Percentiles rank a stretch among this genome's conserved stretches.
These are phyloP conservation scores for Termitomyces bulborhizus DNA, from an alignment of 768 basidiomycete species.

Conservation along the genomic window DNA sequence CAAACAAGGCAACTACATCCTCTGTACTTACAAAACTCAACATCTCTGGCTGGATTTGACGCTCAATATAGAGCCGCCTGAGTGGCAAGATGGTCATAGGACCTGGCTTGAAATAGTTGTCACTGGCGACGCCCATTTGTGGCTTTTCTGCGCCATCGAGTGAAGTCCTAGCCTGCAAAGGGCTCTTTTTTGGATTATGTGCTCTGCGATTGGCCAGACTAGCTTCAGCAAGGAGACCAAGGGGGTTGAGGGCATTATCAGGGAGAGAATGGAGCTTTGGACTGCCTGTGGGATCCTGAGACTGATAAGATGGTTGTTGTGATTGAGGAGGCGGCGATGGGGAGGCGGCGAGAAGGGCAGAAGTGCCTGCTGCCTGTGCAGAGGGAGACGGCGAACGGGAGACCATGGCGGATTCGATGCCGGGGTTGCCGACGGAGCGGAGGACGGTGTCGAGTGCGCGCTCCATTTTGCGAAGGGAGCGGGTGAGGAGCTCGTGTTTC, in stretches of 20 bases:
- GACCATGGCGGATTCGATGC: constrained; percentile 72
- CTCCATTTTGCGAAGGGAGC: constrained; percentile 87
- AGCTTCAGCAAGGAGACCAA: constrained; percentile 89
- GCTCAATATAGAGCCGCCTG: constrained; percentile 77
- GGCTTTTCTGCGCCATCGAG: constrained; percentile 27
- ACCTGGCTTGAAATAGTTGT: constrained; percentile 90
- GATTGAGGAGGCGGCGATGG: constrained; percentile 34
- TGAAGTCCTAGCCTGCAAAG: constrained; percentile 33
- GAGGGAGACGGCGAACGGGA: constrained; percentile 78
- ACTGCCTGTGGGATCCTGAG: constrained; percentile 31
- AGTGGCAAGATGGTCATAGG: constrained; percentile 87
- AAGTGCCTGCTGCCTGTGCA: constrained; percentile 46
- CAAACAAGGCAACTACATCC: constrained; percentile 87
- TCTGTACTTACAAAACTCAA: constrained; percentile 81
- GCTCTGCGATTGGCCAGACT: constrained; percentile 71
- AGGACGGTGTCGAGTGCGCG: constrained; percentile 89
- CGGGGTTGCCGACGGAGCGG: constrained; percentile 81
- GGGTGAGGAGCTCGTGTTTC: constrained; percentile 79
- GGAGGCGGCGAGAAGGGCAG: constrained; percentile 47
- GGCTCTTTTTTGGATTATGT: constrained; percentile 36
- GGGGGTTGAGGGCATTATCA: constrained; percentile 87
- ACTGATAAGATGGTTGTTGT: constrained; percentile 1
- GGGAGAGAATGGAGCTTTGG: constrained; percentile 89
- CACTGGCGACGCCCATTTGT: constrained; percentile 75
- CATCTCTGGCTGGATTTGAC: constrained; percentile 92